Conservation (phyloP, 73 alveolate genomes). For the Tetrahymena thermophila region DNA sequence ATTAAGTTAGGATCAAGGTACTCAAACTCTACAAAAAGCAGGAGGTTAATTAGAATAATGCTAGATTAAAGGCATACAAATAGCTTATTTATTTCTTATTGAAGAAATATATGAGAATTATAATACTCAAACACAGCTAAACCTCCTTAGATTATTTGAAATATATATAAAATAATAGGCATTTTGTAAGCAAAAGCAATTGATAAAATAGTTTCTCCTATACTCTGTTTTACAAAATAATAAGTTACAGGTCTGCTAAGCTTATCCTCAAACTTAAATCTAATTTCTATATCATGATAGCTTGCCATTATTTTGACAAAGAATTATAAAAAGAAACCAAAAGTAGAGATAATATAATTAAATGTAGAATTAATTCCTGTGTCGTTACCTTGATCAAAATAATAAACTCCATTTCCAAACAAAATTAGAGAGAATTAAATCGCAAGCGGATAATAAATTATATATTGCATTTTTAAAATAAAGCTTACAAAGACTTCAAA, state of each 20-base stretch:
- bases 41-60: neutral
- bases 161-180: neutral
- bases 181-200: neutral
- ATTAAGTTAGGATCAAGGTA: neutral
- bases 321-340: neutral
- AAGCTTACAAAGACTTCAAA: neutral
- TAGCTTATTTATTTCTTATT: neutral
- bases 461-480: neutral
- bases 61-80: neutral
- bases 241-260: neutral
- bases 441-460: neutral
- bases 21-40: neutral
- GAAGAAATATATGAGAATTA: neutral
- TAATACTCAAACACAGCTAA: neutral
- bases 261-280: neutral
- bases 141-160: neutral
- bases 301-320: neutral
- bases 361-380: neutral
- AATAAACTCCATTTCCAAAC: neutral
- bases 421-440: neutral
- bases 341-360: neutral
- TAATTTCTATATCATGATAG: neutral
- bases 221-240: neutral
- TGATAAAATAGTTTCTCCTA: neutral
- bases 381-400: neutral